Base-by-base conservation (phyloP, 495 filamentous ascomycete genomes). In the Podospora pseudoanserina region DNA sequence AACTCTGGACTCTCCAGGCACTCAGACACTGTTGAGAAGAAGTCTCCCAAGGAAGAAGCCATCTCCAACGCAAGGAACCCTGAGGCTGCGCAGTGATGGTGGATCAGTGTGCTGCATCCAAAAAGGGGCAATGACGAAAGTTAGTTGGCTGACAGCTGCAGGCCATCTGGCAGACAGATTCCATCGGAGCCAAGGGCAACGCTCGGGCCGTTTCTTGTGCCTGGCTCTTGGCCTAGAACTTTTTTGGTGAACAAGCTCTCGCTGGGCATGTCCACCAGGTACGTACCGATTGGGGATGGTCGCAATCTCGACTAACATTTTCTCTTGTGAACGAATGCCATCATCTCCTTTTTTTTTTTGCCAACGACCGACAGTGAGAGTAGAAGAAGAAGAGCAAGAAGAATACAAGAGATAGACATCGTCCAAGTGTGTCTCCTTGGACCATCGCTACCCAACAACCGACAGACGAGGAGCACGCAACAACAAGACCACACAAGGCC, bases 211-310 rank as follows among this genome's bases (percentile, higher is more conserved):
- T 26, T 58, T 58, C 6, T 32, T 4, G 54, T 56, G 55, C 55
- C 55, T 58, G 55, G 55, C 18, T 58, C n/a, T 49, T 19, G 55
- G 55, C 23, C 55, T n/a, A 58, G 55, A 58, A 49, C 39, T 13
- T 49, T 49, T 49, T 49, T 49, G 39, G 39, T 49, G 39, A 49
- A 49, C 13, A 49, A 49, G 39, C 39, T 49, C 39, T 49, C 13
- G 39, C 55, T 58, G n/a, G 55, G 23, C 23, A 20, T 19, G 55
- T 58, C 23, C n/a, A 20, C 55, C 6, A 6, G 18, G 55, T 58
- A 58, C 55, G 55, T 58, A 58, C 55, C 55, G 55, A 58, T 20
- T 58, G 55, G 19, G 55, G 55, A 26, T 58, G 23, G 55, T 58
- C 23, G 55, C 23, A 58, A 58, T 58, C 55, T 58, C 55, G n/a